Conservation (phyloP, 1,284 basidiomycete species). For the Ceratobasidium sp. region DNA sequence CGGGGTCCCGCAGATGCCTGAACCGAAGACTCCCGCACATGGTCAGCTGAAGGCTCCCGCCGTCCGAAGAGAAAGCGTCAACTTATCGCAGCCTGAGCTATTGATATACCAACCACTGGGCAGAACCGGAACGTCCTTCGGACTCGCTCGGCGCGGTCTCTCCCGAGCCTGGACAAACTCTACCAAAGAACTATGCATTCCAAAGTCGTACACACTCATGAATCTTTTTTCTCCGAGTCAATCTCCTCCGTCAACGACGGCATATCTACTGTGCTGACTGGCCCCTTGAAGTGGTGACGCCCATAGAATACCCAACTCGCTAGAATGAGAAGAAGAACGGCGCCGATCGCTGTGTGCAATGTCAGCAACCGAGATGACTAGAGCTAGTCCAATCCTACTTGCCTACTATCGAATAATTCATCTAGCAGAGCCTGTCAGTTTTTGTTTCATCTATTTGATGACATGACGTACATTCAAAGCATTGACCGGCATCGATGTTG, state of each 20-base stretch:
- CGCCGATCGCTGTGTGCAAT: conserved; percentile 17
- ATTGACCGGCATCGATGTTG: conserved; percentile 32
- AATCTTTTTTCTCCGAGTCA: conserved; percentile 4
- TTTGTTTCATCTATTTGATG: not conserved
- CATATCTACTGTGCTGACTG: conserved; percentile 47
- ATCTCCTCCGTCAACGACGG: conserved; percentile 8
- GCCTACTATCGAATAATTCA: conserved; percentile 29
- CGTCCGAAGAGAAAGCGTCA: not conserved
- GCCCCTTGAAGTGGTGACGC: conserved; percentile 48
- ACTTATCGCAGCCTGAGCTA: not conserved
- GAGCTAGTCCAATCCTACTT: not conserved
- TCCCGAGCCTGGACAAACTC: too few species aligned
- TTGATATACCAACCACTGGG: conserved; percentile 11
- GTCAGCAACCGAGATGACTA: not conserved
- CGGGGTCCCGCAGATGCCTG: not conserved
- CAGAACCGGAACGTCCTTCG: not conserved
- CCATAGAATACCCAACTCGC: conserved; percentile 52
- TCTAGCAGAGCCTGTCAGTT: not conserved
- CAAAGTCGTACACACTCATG: not conserved
- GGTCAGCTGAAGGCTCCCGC: conserved; percentile 8
- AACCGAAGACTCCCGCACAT: conserved; percentile 11
- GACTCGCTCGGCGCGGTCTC: conserved; percentile 3
- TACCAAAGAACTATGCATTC: not conserved
- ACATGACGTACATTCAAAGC: conserved; percentile 25
- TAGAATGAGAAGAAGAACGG: conserved; percentile 12